Conservation (phyloP, 2,329 filamentous ascomycete genomes). For the Talaromyces sp. region DNA sequence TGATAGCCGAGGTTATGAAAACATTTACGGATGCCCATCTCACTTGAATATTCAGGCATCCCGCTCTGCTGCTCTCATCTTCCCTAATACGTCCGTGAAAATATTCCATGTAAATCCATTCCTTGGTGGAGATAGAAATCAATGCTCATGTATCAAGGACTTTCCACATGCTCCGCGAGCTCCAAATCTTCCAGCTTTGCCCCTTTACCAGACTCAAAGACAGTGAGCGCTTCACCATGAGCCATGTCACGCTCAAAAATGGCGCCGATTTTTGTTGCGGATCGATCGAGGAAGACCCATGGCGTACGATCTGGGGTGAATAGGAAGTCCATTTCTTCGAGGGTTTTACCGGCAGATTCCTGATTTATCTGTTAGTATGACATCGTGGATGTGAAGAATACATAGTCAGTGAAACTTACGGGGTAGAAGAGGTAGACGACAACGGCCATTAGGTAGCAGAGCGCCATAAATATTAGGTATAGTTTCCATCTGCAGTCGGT, state of each 20-base stretch:
- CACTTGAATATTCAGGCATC: no score
- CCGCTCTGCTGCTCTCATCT: background rate
- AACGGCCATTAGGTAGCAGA: constrained; percentile 21
- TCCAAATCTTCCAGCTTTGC: background rate
- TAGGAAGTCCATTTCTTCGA: constrained; percentile 23
- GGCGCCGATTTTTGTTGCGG: constrained; percentile 21
- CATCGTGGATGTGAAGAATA: background rate
- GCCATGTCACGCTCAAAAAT: constrained; percentile 23
- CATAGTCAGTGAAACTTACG: constrained; percentile 14
- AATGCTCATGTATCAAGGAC: background rate
- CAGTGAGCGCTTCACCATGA: constrained; percentile 25
- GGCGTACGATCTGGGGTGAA: constrained; percentile 19
- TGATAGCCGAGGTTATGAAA: background rate
- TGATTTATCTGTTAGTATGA: background rate
- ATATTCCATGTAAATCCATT: no score
- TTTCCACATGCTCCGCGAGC: background rate
- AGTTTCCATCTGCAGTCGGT: constrained; percentile 20
- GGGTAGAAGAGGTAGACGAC: constrained; percentile 22
- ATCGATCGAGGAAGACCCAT: constrained; percentile 20
- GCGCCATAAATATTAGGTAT: constrained; percentile 23
- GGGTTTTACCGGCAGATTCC: constrained; percentile 22
- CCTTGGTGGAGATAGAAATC: background rate
- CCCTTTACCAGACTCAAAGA: constrained; percentile 6
- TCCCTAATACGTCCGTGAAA: no score
- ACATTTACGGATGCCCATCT: background rate